Evolutionary conservation across 2,329 filamentous ascomycete species (phyloP).

Genomic region (Pseudocercospora pini-densiflorae): DNA sequence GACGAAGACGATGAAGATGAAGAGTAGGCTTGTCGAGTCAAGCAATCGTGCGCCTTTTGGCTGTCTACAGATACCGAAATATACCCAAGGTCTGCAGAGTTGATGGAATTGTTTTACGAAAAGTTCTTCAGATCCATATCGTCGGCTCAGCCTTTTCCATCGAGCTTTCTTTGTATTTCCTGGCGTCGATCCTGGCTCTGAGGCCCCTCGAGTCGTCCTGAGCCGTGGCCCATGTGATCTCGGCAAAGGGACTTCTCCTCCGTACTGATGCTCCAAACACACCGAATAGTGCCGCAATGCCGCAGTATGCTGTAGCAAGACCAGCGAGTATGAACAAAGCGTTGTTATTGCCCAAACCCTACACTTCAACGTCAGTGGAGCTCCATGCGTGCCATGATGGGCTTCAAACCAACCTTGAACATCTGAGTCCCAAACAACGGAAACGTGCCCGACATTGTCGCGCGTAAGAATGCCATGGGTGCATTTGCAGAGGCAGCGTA

Average conservation of each 20-base stretch:
- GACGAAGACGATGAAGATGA: constrained; percentile 29
- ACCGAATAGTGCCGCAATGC: constrained; percentile 17
- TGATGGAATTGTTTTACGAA: not conserved
- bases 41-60: not conserved
- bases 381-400: not conserved
- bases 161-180: not conserved
- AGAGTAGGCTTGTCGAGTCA: constrained; percentile 29
- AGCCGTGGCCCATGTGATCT: constrained; percentile 1
- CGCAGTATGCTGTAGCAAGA: constrained; percentile 42
- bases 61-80: not conserved
- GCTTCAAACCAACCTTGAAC: constrained; percentile 35
- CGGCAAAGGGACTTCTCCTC: constrained; percentile 21
- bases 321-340: constrained; percentile 48
- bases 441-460: constrained; percentile 45
- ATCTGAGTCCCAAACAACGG: constrained; percentile 49
- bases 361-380: not conserved
- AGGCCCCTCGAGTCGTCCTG: not conserved
- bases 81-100: not conserved
- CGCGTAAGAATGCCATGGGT: constrained; percentile 47
- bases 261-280: constrained; percentile 14
- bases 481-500: constrained; percentile 53
- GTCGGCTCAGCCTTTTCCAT: not conserved
- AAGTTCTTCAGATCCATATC: not conserved
- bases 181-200: not conserved
- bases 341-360: constrained; percentile 44